Evolutionary conservation across 495 filamentous ascomycete genomes (phyloP).

Genomic region (Podospora appendiculata): DNA sequence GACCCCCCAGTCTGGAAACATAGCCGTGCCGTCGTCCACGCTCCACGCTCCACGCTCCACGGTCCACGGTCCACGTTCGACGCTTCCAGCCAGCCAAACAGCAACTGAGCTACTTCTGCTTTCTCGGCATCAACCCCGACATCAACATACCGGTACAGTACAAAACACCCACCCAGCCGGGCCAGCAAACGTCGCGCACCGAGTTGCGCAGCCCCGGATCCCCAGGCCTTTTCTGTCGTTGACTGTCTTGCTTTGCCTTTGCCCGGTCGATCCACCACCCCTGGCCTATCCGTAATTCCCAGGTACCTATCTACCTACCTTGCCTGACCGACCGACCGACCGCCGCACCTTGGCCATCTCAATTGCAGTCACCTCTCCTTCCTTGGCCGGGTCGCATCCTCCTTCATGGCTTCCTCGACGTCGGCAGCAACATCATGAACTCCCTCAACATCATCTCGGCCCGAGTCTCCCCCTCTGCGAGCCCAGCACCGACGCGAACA

Average conservation of each 20-base stretch:
- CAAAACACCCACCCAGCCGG: too few relatives aligned
- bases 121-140: too few relatives aligned
- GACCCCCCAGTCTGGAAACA: too few relatives aligned
- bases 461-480: conserved; percentile 58
- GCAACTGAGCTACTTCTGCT: too few relatives aligned
- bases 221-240: too few relatives aligned
- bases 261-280: background rate
- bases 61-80: too few relatives aligned
- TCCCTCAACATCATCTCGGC: conserved; percentile 91
- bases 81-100: too few relatives aligned
- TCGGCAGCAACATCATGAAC: conserved; percentile 83
- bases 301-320: background rate
- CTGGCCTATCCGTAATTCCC: background rate
- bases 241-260: background rate
- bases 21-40: background rate
- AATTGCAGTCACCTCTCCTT: background rate
- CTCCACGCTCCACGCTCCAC: conserved; percentile 4
- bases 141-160: too few relatives aligned
- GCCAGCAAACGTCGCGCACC: too few relatives aligned
- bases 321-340: background rate
- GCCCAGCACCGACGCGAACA: conserved; percentile 52
- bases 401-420: conserved; percentile 28
- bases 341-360: background rate
- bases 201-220: too few relatives aligned
- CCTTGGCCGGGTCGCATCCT: conserved; percentile 14